A percentile compares a stretch with the other conserved stretches of the same genome.
phyloP scores from a whole-genome alignment of 257 asterid species.

The Petunia secreta region DNA sequence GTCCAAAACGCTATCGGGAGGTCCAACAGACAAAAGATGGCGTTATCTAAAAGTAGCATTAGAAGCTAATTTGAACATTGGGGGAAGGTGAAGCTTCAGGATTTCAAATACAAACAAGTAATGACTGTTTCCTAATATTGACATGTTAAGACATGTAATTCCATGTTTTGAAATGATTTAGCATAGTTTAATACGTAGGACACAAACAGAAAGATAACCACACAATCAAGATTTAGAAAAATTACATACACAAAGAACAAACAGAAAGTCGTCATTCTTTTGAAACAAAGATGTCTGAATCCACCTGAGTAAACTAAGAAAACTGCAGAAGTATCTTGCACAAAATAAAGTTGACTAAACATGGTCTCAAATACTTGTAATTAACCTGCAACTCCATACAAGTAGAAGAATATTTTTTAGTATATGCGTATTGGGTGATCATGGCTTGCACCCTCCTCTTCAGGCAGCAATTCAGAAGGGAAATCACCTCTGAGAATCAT shows the following conservation, averaged over 20 bases:
- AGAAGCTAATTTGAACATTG: not conserved
- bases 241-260: not conserved
- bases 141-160: not conserved
- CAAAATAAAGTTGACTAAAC: not conserved
- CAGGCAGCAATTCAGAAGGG: constrained; percentile 32
- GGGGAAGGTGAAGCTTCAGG: not conserved
- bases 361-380: not conserved
- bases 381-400: not conserved
- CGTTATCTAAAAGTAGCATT: not conserved
- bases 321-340: not conserved
- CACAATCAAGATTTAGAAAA: not conserved
- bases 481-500: constrained; percentile 37
- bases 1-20: not conserved
- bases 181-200: not conserved
- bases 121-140: not conserved
- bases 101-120: not conserved
- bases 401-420: not conserved
- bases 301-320: not conserved
- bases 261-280: not conserved
- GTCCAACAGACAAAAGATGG: not conserved
- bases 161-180: not conserved
- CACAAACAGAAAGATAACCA: not conserved
- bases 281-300: not conserved
- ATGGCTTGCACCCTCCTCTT: not conserved
- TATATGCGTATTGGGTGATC: constrained; percentile 1